phyloP scores from a whole-genome alignment of 306 rosid genomes.

The Lagenaria siceraria region DNA sequence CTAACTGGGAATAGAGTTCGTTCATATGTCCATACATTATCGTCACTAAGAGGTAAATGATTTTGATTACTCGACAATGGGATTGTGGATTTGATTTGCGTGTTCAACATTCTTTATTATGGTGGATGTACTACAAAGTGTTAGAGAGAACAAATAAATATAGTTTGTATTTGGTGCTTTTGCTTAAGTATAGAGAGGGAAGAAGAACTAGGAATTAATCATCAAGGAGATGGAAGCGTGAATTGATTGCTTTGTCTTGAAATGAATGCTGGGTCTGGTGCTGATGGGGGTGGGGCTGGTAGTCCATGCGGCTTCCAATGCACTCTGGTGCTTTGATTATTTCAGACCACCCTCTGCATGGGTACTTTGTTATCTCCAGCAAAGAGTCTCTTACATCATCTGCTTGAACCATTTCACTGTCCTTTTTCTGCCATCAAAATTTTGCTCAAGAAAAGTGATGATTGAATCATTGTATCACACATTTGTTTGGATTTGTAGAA shows the following conservation, averaged over 20 bases:
- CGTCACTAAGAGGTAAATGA: not conserved
- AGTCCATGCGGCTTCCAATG: conserved; percentile 23
- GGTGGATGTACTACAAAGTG: not conserved
- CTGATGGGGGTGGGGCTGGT: conserved; percentile 18
- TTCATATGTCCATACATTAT: not conserved
- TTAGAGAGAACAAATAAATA: not conserved
- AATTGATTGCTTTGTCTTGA: conserved; percentile 15
- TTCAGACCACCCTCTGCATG: conserved; percentile 35
- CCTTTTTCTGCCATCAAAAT: conserved; percentile 43
- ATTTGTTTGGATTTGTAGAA: not conserved
- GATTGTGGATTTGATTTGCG: not conserved
- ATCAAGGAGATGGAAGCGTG: conserved; percentile 34
- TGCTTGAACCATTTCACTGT: conserved; percentile 57
- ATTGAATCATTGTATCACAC: not conserved
- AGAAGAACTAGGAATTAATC: conserved; percentile 5
- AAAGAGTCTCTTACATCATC: conserved; percentile 67
- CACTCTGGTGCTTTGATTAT: conserved; percentile 26
- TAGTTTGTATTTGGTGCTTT: not conserved
- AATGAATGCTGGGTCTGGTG: conserved; percentile 17
- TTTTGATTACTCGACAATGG: not conserved
- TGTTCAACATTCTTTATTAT: not conserved
- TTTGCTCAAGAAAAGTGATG: not conserved
- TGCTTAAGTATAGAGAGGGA: not conserved
- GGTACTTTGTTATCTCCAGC: conserved; percentile 57
- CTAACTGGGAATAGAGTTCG: not conserved